Evolutionary conservation across 805 yeast genomes (phyloP).

Genomic region (Candida hungchunana): DNA sequence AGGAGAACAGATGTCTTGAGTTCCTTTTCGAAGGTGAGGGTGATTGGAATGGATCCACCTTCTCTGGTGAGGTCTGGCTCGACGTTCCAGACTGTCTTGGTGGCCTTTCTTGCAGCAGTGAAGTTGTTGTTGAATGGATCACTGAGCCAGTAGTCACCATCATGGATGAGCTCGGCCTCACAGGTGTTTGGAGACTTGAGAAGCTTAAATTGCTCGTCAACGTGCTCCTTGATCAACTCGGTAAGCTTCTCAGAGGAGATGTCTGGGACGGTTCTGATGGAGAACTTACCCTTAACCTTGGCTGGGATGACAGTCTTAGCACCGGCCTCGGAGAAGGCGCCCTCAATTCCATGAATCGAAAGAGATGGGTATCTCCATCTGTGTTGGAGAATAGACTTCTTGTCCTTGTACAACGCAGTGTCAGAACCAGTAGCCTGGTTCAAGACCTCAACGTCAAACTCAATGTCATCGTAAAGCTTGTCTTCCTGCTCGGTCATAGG

Average conservation of each 20-base stretch:
- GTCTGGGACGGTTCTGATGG: constrained; percentile 96
- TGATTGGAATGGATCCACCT: constrained; percentile 98
- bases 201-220: constrained; percentile 58
- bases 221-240: constrained; percentile 67
- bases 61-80: constrained; percentile 98
- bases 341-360: constrained; percentile 95
- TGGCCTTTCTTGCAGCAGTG: constrained; percentile 92
- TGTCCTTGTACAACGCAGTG: constrained; percentile 71
- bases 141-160: constrained; percentile 94
- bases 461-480: constrained; percentile 76
- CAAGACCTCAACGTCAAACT: constrained; percentile 78
- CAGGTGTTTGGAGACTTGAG: constrained; percentile 75
- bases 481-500: constrained; percentile 81
- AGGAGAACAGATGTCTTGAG: constrained; percentile 81
- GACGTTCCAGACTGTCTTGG: constrained; percentile 89
- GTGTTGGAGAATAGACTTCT: constrained; percentile 88
- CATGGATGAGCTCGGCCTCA: constrained; percentile 78
- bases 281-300: constrained; percentile 88
- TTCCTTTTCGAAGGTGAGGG: constrained; percentile 86
- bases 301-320: constrained; percentile 99
- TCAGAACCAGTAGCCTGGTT: constrained; percentile 86
- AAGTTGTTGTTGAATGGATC: constrained; percentile 91
- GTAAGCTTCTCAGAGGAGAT: constrained; percentile 79
- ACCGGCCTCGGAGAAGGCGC: constrained; percentile 92
- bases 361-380: constrained; percentile 99